Evolutionary conservation across 805 yeast genomes (phyloP).

Genomic region (Barnettozyma sp.): DNA sequence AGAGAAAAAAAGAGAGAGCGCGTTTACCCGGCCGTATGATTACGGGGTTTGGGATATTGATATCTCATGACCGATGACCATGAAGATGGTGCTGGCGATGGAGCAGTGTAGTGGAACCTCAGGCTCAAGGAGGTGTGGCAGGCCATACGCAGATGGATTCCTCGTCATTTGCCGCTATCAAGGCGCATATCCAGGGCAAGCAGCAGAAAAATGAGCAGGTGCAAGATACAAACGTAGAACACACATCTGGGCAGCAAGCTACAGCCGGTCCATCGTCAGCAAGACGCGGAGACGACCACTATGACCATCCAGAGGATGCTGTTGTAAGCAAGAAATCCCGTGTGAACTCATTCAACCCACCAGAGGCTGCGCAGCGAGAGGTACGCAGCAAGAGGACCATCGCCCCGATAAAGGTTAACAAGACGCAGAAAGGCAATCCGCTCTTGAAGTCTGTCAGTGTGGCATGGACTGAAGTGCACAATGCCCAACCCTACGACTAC

Average conservation of each 20-base stretch:
- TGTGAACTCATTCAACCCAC: constrained; percentile 21
- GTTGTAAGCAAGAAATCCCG: constrained; percentile 13
- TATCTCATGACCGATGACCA: too few relatives aligned
- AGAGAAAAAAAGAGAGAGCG: too few relatives aligned
- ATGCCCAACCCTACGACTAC: constrained; percentile 52
- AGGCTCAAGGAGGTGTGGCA: too few relatives aligned
- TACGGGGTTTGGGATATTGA: too few relatives aligned
- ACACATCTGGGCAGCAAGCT: too few relatives aligned
- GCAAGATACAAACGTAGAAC: too few relatives aligned
- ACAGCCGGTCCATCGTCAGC: too few relatives aligned
- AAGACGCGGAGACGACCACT: too few relatives aligned
- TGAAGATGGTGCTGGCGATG: too few relatives aligned
- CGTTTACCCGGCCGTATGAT: constrained; percentile 3
- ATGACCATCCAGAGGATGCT: too few relatives aligned
- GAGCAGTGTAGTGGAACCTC: too few relatives aligned
- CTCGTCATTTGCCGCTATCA: constrained; percentile 2
- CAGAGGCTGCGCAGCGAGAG: constrained; percentile 6
- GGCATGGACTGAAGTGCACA: constrained; percentile 45
- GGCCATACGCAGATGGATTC: not conserved
- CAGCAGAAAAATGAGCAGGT: too few relatives aligned
- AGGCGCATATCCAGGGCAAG: not conserved
- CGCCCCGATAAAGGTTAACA: constrained; percentile 46
- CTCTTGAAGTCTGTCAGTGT: constrained; percentile 48
- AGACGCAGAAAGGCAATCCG: constrained; percentile 70
- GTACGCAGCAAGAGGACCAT: constrained; percentile 9